These are phyloP conservation scores for Fusarium compactum DNA, from an alignment of 2,329 filamentous ascomycete genomes.

Conservation along the genomic window DNA sequence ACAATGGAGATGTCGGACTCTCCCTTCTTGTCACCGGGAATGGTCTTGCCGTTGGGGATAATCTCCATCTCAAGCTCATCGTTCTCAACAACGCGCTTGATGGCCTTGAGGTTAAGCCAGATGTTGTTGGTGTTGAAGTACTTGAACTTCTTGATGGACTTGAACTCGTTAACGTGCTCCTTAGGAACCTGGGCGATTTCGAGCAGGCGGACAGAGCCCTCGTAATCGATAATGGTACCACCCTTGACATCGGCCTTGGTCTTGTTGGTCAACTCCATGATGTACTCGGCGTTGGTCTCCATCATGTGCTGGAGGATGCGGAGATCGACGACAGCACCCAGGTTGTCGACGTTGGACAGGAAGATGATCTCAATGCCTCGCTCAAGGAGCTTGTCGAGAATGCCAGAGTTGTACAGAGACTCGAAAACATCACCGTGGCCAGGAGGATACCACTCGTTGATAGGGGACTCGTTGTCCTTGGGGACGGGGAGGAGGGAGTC, in stretches of 20 bases:
- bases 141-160: constrained; percentile 99
- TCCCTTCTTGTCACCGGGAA: constrained; percentile 99
- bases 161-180: constrained; percentile 99
- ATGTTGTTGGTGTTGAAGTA: constrained; percentile 99
- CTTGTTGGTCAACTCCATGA: constrained; percentile 99
- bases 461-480: constrained; percentile 86
- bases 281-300: constrained; percentile 96
- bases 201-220: constrained; percentile 93
- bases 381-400: constrained; percentile 94
- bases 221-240: constrained; percentile 99
- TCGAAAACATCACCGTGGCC: constrained; percentile 99
- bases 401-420: constrained; percentile 98
- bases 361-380: constrained; percentile 98
- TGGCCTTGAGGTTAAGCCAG: constrained; percentile 97
- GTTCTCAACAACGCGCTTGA: constrained; percentile 99
- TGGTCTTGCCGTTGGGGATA: constrained; percentile 98
- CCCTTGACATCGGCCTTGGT: constrained; percentile 99
- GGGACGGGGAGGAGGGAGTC: constrained; percentile 97
- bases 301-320: constrained; percentile 99
- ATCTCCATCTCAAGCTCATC: constrained; percentile 99
- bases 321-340: constrained; percentile 96
- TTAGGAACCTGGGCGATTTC: constrained; percentile 99
- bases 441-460: constrained; percentile 98
- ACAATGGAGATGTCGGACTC: constrained; percentile 98
- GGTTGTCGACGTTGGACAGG: constrained; percentile 98